Base-by-base conservation (phyloP, 768 basidiomycete species). In the Zangia roseola region DNA sequence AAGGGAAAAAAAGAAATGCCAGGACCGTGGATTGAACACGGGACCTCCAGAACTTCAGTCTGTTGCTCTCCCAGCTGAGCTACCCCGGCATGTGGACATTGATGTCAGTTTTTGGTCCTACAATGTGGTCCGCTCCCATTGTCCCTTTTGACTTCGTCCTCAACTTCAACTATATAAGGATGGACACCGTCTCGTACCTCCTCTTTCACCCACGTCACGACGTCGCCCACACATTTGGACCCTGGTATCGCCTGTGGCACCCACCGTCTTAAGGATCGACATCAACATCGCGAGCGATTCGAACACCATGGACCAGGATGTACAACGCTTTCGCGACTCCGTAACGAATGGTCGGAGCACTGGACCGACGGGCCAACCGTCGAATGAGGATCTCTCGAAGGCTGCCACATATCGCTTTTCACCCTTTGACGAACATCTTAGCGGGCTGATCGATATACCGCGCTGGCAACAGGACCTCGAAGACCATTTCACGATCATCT, bases 41-140 rank as follows among this genome's bases (percentile, higher is more conserved):
- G 81, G 82, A 83, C 82, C 82, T 84, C 79, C 77, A 84, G 81
- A 83, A 48, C 80, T 82, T 82, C 81, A 82, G 81, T 82, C 81
- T 82, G 76, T 77, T 81, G 81, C 81, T 82, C 80, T 82, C 81
- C 81, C 81, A 82, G 77, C 80, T 82, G 81, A 82, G 80, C 81
- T 82, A 82, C 74, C 75, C 75, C 79, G 79, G 79, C 78, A n/a
- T n/a, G n/a, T n/a, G n/a, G 34, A 43, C 16, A 13, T 1, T 10
- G 17, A 12, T 13, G 7, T 6, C 21, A 4, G 7, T 19, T 20
- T 20, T 41, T 17, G n/a, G n/a, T n/a, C n/a, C n/a, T n/a, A n/a
- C n/a, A n/a, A n/a, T n/a, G n/a, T n/a, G n/a, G n/a, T n/a, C 26
- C 26, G 10, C 4, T 2, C 26, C 26, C 26, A 28, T 28, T 28